Evolutionary conservation across 2,329 filamentous ascomycete genomes (phyloP).

Genomic region (Epichloe glyceriae): DNA sequence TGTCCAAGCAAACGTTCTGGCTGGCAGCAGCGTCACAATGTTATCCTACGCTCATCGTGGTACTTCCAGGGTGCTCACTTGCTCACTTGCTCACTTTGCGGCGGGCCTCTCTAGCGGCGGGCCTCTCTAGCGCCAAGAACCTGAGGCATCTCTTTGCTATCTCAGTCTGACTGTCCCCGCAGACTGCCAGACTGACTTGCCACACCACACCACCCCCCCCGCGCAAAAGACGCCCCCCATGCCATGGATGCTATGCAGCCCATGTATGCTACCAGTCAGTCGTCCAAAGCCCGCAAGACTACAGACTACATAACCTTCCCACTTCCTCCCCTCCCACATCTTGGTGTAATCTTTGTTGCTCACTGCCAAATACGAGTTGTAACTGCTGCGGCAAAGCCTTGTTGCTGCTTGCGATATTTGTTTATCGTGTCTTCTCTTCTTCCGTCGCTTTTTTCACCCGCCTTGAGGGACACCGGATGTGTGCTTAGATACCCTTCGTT

Average conservation of each 20-base stretch:
- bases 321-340: slow-evolving; percentile 2
- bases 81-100: too few relatives aligned
- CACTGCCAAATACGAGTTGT: background rate
- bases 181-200: background rate
- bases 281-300: slow-evolving; percentile 1
- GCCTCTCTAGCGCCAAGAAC: background rate
- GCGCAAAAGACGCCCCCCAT: slow-evolving; percentile 1
- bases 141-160: background rate
- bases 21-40: background rate
- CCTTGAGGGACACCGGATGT: background rate
- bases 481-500: background rate
- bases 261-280: background rate
- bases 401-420: background rate
- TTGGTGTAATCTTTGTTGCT: background rate
- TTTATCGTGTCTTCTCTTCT: background rate
- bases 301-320: slow-evolving; percentile 5
- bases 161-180: background rate
- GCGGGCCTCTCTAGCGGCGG: too few relatives aligned
- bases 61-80: too few relatives aligned
- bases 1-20: background rate
- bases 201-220: background rate
- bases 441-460: background rate
- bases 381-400: background rate
- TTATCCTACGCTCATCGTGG: too few relatives aligned
- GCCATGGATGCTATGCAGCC: background rate